Conservation (phyloP, 108 stramenopile genomes). For the Nitzschia palea region DNA sequence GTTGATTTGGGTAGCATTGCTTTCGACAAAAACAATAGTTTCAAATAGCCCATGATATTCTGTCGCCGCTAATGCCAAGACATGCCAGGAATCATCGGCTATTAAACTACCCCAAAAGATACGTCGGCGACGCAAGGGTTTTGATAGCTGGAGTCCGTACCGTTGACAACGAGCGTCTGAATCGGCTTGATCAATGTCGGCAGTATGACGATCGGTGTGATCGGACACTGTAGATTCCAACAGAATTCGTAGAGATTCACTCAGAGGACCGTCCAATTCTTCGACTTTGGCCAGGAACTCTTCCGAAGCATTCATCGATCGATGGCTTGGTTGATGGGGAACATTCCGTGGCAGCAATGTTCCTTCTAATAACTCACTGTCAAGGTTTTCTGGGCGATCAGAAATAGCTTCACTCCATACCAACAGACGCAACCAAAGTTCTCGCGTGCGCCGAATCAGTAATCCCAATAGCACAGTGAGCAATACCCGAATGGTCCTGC, state of each 20-base stretch:
- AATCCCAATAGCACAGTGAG: too few relatives aligned
- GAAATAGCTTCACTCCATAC: too few relatives aligned
- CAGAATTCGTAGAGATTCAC: not conserved
- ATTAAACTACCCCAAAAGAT: constrained; percentile 37
- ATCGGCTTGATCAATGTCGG: not conserved
- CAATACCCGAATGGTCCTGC: too few relatives aligned
- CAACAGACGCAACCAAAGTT: too few relatives aligned
- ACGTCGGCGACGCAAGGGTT: not conserved
- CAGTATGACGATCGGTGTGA: not conserved
- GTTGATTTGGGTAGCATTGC: constrained; percentile 48
- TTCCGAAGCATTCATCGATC: too few relatives aligned
- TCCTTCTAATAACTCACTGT: too few relatives aligned
- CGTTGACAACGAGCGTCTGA: not conserved
- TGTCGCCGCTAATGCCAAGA: constrained; percentile 28
- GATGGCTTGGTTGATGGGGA: too few relatives aligned
- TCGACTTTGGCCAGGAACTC: not conserved
- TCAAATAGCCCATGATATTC: constrained; percentile 53
- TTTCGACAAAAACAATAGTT: constrained; percentile 51
- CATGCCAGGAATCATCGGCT: constrained; percentile 49
- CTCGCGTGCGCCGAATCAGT: too few relatives aligned
- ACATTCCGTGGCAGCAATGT: too few relatives aligned
- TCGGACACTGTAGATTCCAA: not conserved
- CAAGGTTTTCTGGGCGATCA: too few relatives aligned
- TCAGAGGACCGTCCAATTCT: not conserved
- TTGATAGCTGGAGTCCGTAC: not conserved